These are phyloP conservation scores for Cutaneotrichosporon sp. DNA, from an alignment of 1,284 basidiomycete genomes.

Conservation along the genomic window DNA sequence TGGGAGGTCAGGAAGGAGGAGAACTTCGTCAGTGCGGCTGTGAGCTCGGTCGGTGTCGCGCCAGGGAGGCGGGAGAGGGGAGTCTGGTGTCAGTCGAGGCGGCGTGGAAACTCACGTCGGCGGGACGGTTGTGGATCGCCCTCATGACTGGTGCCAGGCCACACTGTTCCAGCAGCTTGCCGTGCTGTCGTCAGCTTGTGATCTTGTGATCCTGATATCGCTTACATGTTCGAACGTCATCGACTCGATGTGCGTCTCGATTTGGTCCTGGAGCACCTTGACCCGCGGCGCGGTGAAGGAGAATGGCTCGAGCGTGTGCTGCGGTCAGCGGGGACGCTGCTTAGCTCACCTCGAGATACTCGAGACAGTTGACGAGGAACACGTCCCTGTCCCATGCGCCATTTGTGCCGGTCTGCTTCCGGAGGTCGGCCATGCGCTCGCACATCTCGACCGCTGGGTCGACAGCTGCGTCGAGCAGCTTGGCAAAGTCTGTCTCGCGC, in stretches of 20 bases:
- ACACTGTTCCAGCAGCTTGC: conserved; percentile 64
- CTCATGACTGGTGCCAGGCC: conserved; percentile 64
- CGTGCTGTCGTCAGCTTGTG: conserved; percentile 58
- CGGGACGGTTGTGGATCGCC: conserved; percentile 56
- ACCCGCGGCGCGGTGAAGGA: conserved; percentile 65
- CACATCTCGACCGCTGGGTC: conserved; percentile 78
- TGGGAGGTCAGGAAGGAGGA: conserved; percentile 49
- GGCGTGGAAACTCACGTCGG: conserved; percentile 53
- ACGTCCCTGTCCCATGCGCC: conserved; percentile 71
- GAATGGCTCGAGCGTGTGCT: conserved; percentile 69
- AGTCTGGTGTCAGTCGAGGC: conserved; percentile 53
- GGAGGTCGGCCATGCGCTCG: conserved; percentile 60
- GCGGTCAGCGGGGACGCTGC: neutral
- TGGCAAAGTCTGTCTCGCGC: conserved; percentile 57
- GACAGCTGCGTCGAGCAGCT: conserved; percentile 71
- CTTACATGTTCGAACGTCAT: conserved; percentile 78
- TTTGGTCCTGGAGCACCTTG: conserved; percentile 56
- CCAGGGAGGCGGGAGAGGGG: conserved; percentile 47
- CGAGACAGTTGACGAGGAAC: conserved; percentile 77
- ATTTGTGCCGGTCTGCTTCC: conserved; percentile 19
- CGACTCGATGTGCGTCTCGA: conserved; percentile 60
- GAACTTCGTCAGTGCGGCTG: conserved; percentile 43
- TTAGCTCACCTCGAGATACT: conserved; percentile 54
- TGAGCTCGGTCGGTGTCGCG: conserved; percentile 44
- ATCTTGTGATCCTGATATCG: too few species aligned